Base-by-base conservation (phyloP, 2,329 filamentous ascomycete genomes). In the Alternaria infectoria region DNA sequence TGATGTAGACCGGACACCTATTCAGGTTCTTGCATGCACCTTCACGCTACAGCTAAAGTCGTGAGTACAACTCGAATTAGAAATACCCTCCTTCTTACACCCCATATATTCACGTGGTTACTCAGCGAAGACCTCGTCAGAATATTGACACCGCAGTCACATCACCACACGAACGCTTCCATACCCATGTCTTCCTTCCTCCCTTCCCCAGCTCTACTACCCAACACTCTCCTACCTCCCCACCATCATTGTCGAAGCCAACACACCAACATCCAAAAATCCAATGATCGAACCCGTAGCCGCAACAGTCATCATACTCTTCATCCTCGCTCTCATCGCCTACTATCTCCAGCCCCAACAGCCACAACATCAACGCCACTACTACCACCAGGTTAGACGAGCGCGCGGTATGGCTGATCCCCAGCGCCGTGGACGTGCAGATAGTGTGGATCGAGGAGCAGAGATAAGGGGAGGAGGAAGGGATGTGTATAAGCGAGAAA, bases 21-120 rank as follows among this genome's bases (percentile, higher is more conserved):
- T 15, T 30, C 5, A 23, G 21, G 3, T 4, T 23, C 5, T 23
- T 23, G 32, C 5, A 40, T 40, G 5, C n/a, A 17, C 15, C 4
- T 17, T 40, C 9, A 40, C n/a, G 9, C 0, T 40, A 17, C n/a
- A 40, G 1, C 5, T 17, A 0, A 11, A 40, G 4, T 11, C 36
- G n/a, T 40, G 0, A 40, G 36, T 5, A 3, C 3, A 17, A 1
- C 0, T 40, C 8, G n/a, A n/a, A n/a, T n/a, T n/a, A n/a, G n/a
- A n/a, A n/a, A n/a, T n/a, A n/a, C n/a, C n/a, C n/a, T n/a, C n/a
- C n/a, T n/a, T n/a, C n/a, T n/a, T n/a, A n/a, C n/a, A n/a, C n/a
- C n/a, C n/a, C n/a, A n/a, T n/a, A n/a, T n/a, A n/a, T n/a, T n/a
- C n/a, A n/a, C n/a, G 21, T 21, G 21, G 3, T 21, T 21, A 11